These are phyloP conservation scores for Carpinus fangiana DNA, from an alignment of 306 rosid species.

Conservation along the genomic window DNA sequence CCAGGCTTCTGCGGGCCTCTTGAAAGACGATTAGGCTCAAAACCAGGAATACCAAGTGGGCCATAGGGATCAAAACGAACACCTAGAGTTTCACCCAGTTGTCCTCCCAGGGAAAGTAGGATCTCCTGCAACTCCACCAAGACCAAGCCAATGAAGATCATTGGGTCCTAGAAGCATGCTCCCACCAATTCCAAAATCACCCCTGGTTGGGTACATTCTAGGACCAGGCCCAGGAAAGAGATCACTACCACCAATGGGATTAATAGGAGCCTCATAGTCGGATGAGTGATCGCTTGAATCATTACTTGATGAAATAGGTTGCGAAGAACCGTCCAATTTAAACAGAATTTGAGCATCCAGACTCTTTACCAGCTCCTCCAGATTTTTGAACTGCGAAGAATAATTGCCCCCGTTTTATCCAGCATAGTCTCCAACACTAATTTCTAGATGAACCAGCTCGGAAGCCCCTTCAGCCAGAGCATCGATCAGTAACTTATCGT, in stretches of 20 bases:
- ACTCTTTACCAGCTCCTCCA: conserved; percentile 61
- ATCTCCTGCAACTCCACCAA: conserved; percentile 52
- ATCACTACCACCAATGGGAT: conserved; percentile 58
- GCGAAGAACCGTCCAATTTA: conserved; percentile 51
- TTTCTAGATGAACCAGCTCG: conserved; percentile 62
- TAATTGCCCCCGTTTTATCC: conserved; percentile 61
- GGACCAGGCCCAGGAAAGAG: conserved; percentile 79
- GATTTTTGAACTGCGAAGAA: conserved; percentile 66
- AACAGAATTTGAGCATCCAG: conserved; percentile 52
- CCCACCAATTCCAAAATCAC: conserved; percentile 53
- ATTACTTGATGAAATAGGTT: conserved; percentile 41
- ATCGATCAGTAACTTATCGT: conserved; percentile 57
- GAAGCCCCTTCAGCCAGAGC: conserved; percentile 55
- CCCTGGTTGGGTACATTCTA: conserved; percentile 71
- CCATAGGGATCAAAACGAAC: conserved; percentile 89
- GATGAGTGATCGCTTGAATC: conserved; percentile 23
- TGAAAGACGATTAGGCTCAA: conserved; percentile 68
- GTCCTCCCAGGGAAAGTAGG: conserved; percentile 62
- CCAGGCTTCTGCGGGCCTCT: conserved; percentile 68
- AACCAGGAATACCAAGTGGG: conserved; percentile 83
- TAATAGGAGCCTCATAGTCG: conserved; percentile 29
- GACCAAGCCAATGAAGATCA: conserved; percentile 73
- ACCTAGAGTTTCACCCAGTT: conserved; percentile 74
- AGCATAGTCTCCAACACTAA: conserved; percentile 71
- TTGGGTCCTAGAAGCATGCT: conserved; percentile 79